Percentiles rank a stretch among this genome's conserved stretches.
These are phyloP conservation scores for Eucalyptus curtisii DNA, from an alignment of 345 rosid genomes.

Conservation along the genomic window DNA sequence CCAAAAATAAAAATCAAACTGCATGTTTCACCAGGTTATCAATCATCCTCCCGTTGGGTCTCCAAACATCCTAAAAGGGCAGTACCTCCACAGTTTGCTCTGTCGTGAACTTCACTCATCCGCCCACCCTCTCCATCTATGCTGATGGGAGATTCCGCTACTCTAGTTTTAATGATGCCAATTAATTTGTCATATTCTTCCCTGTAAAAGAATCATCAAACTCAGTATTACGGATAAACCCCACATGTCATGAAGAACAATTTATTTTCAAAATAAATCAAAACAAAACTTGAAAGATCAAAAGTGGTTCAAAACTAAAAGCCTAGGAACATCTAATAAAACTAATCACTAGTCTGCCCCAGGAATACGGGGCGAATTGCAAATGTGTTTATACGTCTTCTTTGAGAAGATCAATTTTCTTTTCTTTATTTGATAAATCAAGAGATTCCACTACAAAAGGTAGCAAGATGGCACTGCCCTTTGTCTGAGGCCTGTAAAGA, in stretches of 20 bases:
- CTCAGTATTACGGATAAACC: background rate
- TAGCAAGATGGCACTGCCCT: background rate
- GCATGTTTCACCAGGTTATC: background rate
- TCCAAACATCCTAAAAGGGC: slow-evolving; percentile 7
- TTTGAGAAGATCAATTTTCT: background rate
- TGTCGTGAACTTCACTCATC: slow-evolving; percentile 9
- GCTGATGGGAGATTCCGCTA: slow-evolving; percentile 21
- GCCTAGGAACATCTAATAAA: background rate
- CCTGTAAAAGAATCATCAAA: slow-evolving; percentile 25
- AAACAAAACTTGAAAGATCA: background rate
- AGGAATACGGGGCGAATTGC: background rate
- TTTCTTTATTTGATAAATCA: background rate
- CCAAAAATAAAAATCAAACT: background rate
- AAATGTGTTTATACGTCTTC: background rate
- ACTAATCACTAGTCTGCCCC: background rate
- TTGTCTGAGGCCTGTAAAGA: background rate
- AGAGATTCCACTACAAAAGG: background rate
- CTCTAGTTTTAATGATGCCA: slow-evolving; percentile 62
- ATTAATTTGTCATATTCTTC: slow-evolving; percentile 66
- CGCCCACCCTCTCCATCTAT: slow-evolving; percentile 9
- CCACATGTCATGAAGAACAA: background rate
- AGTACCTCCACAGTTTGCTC: background rate
- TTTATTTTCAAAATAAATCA: background rate
- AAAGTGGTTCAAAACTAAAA: background rate
- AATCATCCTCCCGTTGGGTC: background rate